Evolutionary conservation across 805 yeast genomes (phyloP).

Genomic region (Scheffersomyces coipomensis): DNA sequence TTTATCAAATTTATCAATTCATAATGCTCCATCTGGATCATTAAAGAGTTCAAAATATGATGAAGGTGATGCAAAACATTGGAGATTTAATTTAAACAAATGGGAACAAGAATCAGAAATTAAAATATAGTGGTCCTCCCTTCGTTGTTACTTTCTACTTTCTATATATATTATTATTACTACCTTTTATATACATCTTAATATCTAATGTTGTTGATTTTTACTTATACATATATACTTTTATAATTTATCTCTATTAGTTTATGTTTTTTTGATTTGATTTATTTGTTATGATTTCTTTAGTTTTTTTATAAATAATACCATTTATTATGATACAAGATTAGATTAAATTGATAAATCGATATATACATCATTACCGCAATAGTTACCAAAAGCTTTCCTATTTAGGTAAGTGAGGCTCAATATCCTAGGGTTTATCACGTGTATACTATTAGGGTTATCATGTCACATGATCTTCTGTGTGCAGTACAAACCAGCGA

Average conservation of each 20-base stretch:
- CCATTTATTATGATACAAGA: not conserved
- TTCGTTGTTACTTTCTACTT: no score
- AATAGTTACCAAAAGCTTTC: no score
- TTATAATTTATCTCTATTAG: not conserved
- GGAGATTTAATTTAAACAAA: constrained; percentile 61
- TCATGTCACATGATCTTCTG: not conserved
- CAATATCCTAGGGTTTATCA: constrained; percentile 7
- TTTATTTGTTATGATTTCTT: not conserved
- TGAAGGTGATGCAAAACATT: constrained; percentile 52
- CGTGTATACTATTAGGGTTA: constrained; percentile 2
- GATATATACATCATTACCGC: no score
- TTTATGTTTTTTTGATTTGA: not conserved
- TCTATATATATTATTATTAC: not conserved
- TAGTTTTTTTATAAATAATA: not conserved
- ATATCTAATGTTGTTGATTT: not conserved
- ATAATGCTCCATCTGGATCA: constrained; percentile 70
- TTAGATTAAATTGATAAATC: not conserved
- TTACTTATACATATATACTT: no score
- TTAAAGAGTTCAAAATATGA: constrained; percentile 55
- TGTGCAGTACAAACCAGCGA: not conserved
- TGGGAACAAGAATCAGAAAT: constrained; percentile 65
- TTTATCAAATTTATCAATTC: constrained; percentile 55
- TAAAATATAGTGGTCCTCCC: constrained; percentile 37
- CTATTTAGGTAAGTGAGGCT: no score
- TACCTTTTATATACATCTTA: not conserved